Evolutionary conservation across 192 early-diverging fungal genomes (phyloP), one percentile per base, ranked within the genome.

Genomic region (Piromyces sp.): DNA sequence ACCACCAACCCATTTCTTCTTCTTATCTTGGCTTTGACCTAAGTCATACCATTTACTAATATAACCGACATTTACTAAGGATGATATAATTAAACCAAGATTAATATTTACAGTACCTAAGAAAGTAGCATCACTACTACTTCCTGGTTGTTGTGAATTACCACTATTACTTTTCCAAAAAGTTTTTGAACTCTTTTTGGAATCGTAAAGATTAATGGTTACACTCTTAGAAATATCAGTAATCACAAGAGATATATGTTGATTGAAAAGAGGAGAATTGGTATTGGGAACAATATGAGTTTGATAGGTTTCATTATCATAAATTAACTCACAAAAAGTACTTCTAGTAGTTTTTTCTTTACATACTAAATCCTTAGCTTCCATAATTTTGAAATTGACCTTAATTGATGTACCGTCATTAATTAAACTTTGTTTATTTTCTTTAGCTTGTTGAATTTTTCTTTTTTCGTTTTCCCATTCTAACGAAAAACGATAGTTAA

Each of bases 1-100:
- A 26, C 89, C 89, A 15, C 89, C 89, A n/a, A 90, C 87, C 83
- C 88, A 90, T 81, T 88, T 88, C 81, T 89, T 90, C 26, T 68
- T 68, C 82, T 86, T 88, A 30, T 82, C 80, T 33, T 89, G 84
- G 30, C 87, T 29, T 7, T 86, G 85, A 29, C 80, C 83, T 19
- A 90, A 85, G 14, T 28, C 58, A 37, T 81, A 85, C 87, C 86
- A 88, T 30, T 83, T 82, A 30, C 79, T 82, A 19, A 87, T 37
- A 30, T 79, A 82, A 14, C 87, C 87, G 29, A 88, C 86, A 79
- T 82, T 38, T 3, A 38, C 83, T 68, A 68, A n/a, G 2, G 22
- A 7, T 11, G 51, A 68, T 1, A 68, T 68, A 68, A 68, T n/a
- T 68, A n/a, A 26, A n/a, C 51, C 51, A 68, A 68, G 51, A 9